Conservation (phyloP, 805 yeast genomes). For the Isabelozyma gotoi region DNA sequence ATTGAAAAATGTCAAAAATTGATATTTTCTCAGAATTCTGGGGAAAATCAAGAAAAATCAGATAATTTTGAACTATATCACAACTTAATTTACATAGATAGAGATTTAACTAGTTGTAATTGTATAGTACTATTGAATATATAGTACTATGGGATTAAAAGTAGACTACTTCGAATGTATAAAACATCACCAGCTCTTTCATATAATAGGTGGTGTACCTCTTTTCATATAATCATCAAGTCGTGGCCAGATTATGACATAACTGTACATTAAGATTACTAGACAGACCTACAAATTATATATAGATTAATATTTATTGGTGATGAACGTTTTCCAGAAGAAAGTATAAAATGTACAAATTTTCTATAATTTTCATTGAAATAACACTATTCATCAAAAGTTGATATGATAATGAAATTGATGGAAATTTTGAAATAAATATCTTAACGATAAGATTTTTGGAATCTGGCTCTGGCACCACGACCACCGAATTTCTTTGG, state of each 20-base stretch:
- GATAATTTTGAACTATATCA: neutral
- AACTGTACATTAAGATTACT: neutral
- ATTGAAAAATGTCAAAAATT: neutral
- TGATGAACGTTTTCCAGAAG: neutral
- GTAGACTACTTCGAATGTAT: no score
- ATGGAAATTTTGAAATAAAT: conserved; percentile 1
- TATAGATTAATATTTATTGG: neutral
- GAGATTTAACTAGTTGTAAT: neutral
- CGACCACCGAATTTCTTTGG: conserved; percentile 99
- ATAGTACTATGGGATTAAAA: no score
- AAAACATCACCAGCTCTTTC: no score
- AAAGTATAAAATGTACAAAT: neutral
- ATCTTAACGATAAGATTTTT: conserved; percentile 98
- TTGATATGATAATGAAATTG: neutral
- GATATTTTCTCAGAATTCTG: neutral
- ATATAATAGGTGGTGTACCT: no score
- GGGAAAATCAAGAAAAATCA: neutral
- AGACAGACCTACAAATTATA: neutral
- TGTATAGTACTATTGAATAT: neutral
- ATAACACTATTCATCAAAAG: neutral
- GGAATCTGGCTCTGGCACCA: conserved; percentile 99
- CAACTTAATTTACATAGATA: neutral
- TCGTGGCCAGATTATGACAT: neutral
- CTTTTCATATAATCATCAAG: no score
- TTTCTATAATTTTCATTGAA: conserved; percentile 9